phyloP scores from a whole-genome alignment of 257 asterid species.

The Rubia yunnanensis region DNA sequence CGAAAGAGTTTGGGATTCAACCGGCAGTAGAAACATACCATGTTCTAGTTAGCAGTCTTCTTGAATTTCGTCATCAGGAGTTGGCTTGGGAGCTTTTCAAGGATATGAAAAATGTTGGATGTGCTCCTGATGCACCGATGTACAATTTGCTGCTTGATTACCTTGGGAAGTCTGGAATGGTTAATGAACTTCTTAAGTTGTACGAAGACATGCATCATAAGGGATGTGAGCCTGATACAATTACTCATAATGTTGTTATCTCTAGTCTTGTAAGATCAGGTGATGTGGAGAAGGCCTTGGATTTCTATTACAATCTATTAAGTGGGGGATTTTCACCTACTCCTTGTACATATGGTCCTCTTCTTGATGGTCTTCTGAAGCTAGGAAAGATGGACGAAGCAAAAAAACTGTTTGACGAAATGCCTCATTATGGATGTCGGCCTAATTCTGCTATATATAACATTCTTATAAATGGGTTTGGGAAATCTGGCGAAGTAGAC shows the following conservation, averaged over 20 bases:
- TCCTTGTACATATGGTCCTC: constrained; percentile 94
- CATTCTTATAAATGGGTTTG: constrained; percentile 82
- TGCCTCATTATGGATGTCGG: constrained; percentile 63
- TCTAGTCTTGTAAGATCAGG: constrained; percentile 76
- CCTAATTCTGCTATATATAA: constrained; percentile 87
- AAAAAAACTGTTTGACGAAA: constrained; percentile 61
- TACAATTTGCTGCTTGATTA: constrained; percentile 78
- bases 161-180: constrained; percentile 74
- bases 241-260: constrained; percentile 73
- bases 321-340: constrained; percentile 84
- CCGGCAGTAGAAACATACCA: constrained; percentile 51
- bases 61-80: constrained; percentile 46
- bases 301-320: constrained; percentile 63
- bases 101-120: constrained; percentile 66
- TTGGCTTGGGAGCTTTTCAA: constrained; percentile 58
- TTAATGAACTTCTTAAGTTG: constrained; percentile 48
- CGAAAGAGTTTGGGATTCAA: constrained; percentile 32
- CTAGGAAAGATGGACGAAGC: constrained; percentile 55
- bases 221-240: constrained; percentile 55
- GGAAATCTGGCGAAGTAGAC: constrained; percentile 73
- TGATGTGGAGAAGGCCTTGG: constrained; percentile 57
- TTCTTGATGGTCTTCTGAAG: constrained; percentile 76
- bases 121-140: constrained; percentile 51
- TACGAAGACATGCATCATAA: constrained; percentile 70
- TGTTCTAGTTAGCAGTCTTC: constrained; percentile 65